Conservation (phyloP, 1,139 yeast genomes). For the Geotrichum citri-aurantii region DNA sequence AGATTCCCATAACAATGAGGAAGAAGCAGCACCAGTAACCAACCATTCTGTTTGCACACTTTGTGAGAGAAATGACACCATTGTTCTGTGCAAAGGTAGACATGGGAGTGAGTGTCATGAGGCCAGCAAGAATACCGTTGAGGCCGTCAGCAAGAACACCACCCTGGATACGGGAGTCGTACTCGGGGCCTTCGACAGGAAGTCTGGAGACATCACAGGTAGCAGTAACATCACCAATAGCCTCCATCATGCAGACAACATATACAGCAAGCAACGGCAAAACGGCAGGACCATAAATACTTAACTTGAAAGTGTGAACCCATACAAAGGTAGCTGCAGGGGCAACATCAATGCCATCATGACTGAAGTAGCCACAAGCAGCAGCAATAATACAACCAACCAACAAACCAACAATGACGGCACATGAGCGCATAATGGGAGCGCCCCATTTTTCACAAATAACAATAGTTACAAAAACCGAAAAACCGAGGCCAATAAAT, state of each 20-base stretch:
- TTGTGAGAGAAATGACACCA: conserved; percentile 86
- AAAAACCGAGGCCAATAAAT: conserved; percentile 78
- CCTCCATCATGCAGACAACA: conserved; percentile 78
- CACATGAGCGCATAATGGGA: conserved; percentile 92
- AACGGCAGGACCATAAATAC: conserved; percentile 78
- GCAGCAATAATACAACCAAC: conserved; percentile 90
- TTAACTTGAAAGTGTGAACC: conserved; percentile 75
- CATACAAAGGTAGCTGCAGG: conserved; percentile 79
- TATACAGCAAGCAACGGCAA: conserved; percentile 79
- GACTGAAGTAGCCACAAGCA: conserved; percentile 75
- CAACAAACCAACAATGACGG: conserved; percentile 74
- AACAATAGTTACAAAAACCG: conserved; percentile 66
- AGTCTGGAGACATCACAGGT: conserved; percentile 83
- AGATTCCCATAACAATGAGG: conserved; percentile 75
- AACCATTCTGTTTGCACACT: conserved; percentile 78
- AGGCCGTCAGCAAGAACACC: conserved; percentile 78
- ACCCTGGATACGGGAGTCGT: conserved; percentile 85
- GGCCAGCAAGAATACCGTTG: conserved; percentile 65
- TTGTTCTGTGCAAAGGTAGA: conserved; percentile 92
- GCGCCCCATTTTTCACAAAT: conserved; percentile 80
- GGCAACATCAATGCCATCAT: conserved; percentile 52
- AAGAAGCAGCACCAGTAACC: conserved; percentile 89
- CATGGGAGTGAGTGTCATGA: conserved; percentile 65
- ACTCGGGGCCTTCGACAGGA: conserved; percentile 71
- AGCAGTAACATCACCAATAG: conserved; percentile 89